Evolutionary conservation across 2,329 filamentous ascomycete genomes (phyloP).

Genomic region (Phaeosphaeria sp.): DNA sequence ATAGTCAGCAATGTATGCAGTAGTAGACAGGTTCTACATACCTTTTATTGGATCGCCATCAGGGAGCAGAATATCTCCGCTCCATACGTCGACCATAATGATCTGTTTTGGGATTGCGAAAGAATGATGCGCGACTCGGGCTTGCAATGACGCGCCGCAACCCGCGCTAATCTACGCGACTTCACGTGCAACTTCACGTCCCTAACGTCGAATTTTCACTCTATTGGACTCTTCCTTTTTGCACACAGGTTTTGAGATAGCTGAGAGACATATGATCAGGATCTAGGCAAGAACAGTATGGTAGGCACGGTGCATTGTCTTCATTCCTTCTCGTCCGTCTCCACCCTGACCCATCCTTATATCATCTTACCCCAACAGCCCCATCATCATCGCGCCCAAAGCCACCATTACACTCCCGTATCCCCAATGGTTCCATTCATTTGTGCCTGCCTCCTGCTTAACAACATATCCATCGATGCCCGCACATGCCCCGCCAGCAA

Average conservation of each 20-base stretch:
- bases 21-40: conserved; percentile 13
- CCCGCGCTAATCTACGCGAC: conserved; percentile 20
- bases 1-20: not conserved
- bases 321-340: not conserved
- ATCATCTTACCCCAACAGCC: conserved; percentile 16
- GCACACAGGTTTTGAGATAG: no score
- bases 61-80: conserved; percentile 40
- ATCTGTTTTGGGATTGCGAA: not conserved
- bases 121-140: not conserved
- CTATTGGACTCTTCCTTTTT: not conserved
- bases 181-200: conserved; percentile 4
- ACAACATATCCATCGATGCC: conserved; percentile 56
- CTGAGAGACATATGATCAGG: no score
- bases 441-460: conserved; percentile 41
- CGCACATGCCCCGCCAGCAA: conserved; percentile 52
- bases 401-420: conserved; percentile 49
- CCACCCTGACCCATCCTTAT: not conserved
- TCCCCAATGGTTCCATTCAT: conserved; percentile 59
- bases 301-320: not conserved
- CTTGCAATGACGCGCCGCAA: conserved; percentile 18
- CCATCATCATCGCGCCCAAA: conserved; percentile 46
- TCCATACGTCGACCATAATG: conserved; percentile 44
- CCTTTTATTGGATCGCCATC: conserved; percentile 32
- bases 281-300: no score
- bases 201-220: not conserved